A percentile compares a stretch with the other conserved stretches of the same genome.
Evolutionary conservation across 2,329 filamentous ascomycete species (phyloP).

Genomic region (Thelonectria discophora): DNA sequence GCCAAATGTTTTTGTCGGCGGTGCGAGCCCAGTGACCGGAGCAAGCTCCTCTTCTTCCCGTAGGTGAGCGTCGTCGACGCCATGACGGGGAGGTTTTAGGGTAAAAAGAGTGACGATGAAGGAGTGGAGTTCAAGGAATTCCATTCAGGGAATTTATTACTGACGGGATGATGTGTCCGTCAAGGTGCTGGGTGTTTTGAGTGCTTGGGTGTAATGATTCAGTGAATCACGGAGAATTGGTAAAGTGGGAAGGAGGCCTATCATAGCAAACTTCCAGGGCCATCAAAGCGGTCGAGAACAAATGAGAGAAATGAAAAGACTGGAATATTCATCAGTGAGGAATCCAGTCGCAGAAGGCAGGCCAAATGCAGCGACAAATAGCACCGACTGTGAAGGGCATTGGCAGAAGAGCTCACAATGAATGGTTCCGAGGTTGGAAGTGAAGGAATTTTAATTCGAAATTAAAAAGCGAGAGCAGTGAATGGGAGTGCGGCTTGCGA

Average conservation of each 20-base stretch:
- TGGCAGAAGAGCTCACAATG: constrained; percentile 4
- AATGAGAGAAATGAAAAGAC: constrained; percentile 8
- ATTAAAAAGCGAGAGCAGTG: neutral
- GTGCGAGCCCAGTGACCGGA: constrained; percentile 41
- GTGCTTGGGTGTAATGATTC: neutral
- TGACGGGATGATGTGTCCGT: neutral
- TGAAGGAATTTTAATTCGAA: neutral
- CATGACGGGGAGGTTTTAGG: constrained; percentile 33
- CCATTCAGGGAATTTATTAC: neutral
- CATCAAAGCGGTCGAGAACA: constrained; percentile 12
- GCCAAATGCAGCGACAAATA: neutral
- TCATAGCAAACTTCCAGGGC: constrained; percentile 21
- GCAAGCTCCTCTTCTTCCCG: constrained; percentile 45
- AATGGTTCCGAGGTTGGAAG: neutral
- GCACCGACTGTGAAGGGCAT: neutral
- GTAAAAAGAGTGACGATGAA: constrained; percentile 17
- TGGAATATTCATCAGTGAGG: constrained; percentile 23
- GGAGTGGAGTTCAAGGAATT: constrained; percentile 14
- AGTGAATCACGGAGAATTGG: constrained; percentile 18
- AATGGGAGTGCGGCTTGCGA: neutral
- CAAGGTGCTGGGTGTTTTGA: neutral
- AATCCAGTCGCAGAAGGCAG: constrained; percentile 5
- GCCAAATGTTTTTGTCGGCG: constrained; percentile 35
- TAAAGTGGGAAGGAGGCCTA: neutral
- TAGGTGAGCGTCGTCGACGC: constrained; percentile 39